Conservation (phyloP, 2,329 filamentous ascomycete genomes). For the Bisporella sp. region DNA sequence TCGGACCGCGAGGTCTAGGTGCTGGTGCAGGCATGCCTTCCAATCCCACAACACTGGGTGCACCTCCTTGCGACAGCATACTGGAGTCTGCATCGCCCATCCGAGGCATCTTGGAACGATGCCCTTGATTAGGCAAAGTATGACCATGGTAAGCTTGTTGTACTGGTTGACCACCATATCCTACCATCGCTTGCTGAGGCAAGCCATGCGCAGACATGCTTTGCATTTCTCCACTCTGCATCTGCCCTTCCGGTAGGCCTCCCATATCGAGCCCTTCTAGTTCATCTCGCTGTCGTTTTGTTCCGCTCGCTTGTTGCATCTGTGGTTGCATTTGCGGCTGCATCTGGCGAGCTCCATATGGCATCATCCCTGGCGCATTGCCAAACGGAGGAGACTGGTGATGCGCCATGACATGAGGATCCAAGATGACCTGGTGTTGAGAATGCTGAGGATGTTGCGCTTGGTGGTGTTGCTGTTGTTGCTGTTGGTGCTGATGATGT, state of each 20-base stretch:
- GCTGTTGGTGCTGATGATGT: constrained; percentile 43
- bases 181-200: constrained; percentile 48
- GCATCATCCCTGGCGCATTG: constrained; percentile 41
- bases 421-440: constrained; percentile 46
- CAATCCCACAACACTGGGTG: constrained; percentile 80
- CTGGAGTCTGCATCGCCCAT: constrained; percentile 42
- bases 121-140: constrained; percentile 66
- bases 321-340: constrained; percentile 6
- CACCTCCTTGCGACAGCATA: constrained; percentile 44
- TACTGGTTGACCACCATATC: constrained; percentile 29
- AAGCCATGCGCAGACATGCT: constrained; percentile 32
- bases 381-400: constrained; percentile 38
- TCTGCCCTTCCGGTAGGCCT: constrained; percentile 35
- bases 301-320: constrained; percentile 22
- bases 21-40: constrained; percentile 82
- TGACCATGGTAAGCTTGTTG: constrained; percentile 61
- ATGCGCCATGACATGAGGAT: constrained; percentile 46
- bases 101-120: constrained; percentile 61
- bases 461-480: constrained; percentile 35
- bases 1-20: constrained; percentile 73
- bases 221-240: constrained; percentile 38
- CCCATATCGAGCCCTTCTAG: constrained; percentile 39
- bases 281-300: constrained; percentile 51
- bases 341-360: constrained; percentile 33
- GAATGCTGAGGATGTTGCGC: constrained; percentile 41